These are phyloP conservation scores for Jaapia argillacea DNA, from an alignment of 768 basidiomycete genomes.

Conservation along the genomic window DNA sequence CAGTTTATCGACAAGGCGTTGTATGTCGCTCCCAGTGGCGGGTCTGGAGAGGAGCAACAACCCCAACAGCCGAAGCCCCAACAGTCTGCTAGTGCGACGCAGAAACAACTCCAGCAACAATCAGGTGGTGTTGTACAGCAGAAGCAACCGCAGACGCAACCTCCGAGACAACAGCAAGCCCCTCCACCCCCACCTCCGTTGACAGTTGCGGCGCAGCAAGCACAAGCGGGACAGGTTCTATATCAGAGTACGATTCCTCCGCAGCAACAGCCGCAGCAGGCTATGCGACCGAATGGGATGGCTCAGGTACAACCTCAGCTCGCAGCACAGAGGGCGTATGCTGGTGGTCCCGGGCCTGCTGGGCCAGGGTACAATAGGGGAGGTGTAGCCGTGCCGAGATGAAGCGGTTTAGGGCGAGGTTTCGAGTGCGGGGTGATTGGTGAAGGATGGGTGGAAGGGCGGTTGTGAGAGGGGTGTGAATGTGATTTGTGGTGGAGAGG, in stretches of 20 bases:
- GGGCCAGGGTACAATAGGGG: background rate
- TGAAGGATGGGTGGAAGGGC: too few relatives aligned
- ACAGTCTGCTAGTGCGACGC: too few relatives aligned
- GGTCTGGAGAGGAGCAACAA: conserved; percentile 23
- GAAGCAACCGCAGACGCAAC: too few relatives aligned
- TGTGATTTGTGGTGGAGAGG: too few relatives aligned
- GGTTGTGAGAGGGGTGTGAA: too few relatives aligned
- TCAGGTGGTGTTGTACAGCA: too few relatives aligned
- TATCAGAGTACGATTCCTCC: conserved; percentile 27
- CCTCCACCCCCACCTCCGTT: conserved; percentile 1
- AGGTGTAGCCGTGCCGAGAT: background rate
- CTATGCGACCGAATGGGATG: conserved; percentile 12
- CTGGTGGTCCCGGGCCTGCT: background rate
- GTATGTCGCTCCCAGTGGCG: conserved; percentile 74
- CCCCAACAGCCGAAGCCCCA: conserved; percentile 14
- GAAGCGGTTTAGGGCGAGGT: too few relatives aligned
- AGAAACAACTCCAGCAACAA: too few relatives aligned
- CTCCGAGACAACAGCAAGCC: background rate
- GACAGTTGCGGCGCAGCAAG: too few relatives aligned
- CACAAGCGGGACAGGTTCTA: conserved; percentile 21
- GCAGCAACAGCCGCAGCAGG: conserved; percentile 16
- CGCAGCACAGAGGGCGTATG: background rate
- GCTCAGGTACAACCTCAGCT: background rate
- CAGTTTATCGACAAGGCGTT: conserved; percentile 82
- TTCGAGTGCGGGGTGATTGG: too few relatives aligned